Evolutionary conservation across 305 asterid species (phyloP).

Genomic region (Stenogyne calaminthoides): DNA sequence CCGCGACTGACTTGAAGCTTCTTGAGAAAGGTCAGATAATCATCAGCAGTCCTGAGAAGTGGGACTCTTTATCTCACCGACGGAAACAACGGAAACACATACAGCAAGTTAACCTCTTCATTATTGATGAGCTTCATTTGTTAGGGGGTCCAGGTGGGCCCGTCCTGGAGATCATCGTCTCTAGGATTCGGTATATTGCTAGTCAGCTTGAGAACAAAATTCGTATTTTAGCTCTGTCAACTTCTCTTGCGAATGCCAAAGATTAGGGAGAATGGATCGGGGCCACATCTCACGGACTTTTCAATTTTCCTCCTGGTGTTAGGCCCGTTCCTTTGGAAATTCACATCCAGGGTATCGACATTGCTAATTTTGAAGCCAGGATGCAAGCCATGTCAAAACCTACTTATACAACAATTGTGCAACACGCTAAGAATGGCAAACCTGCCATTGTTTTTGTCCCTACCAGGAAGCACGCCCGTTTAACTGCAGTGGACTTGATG

Average conservation of each 20-base stretch:
- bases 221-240: slow-evolving; percentile 78
- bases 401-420: slow-evolving; percentile 82
- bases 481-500: slow-evolving; percentile 92
- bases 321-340: slow-evolving; percentile 98
- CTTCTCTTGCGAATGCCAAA: slow-evolving; percentile 97
- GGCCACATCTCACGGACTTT: slow-evolving; percentile 88
- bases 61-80: slow-evolving; percentile 95
- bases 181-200: slow-evolving; percentile 87
- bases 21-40: slow-evolving; percentile 87
- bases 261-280: slow-evolving; percentile 99
- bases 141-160: slow-evolving; percentile 96
- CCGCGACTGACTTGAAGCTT: slow-evolving; percentile 81
- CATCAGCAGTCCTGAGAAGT: slow-evolving; percentile 91
- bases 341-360: slow-evolving; percentile 92
- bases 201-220: slow-evolving; percentile 82
- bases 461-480: slow-evolving; percentile 93
- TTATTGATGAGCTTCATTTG: slow-evolving; percentile 88
- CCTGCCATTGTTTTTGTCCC: slow-evolving; percentile 96
- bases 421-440: slow-evolving; percentile 83
- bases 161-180: slow-evolving; percentile 79
- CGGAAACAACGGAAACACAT: slow-evolving; percentile 93
- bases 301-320: slow-evolving; percentile 90
- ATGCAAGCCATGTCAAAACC: slow-evolving; percentile 98
- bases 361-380: slow-evolving; percentile 90
- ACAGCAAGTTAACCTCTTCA: slow-evolving; percentile 86